phyloP scores from a whole-genome alignment of 352 stramenopile species.

The Phytopythium helicoides region DNA sequence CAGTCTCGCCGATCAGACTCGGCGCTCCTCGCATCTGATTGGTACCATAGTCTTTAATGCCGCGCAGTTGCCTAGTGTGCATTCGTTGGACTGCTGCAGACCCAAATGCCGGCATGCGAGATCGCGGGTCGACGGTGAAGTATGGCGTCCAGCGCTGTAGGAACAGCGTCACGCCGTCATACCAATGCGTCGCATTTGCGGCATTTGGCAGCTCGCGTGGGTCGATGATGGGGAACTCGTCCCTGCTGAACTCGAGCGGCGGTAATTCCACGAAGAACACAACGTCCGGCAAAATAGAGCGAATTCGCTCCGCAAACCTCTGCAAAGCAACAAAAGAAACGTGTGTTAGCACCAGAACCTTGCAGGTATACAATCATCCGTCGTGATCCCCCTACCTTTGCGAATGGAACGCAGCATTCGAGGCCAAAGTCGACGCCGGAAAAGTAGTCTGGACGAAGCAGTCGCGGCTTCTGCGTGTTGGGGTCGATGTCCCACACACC shows the following conservation, averaged over 20 bases:
- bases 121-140: conserved; percentile 72
- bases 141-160: conserved; percentile 61
- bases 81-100: conserved; percentile 45
- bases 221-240: conserved; percentile 69
- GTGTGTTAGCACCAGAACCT: background rate
- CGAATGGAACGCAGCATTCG: conserved; percentile 86
- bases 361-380: no score
- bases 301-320: conserved; percentile 57
- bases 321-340: conserved; percentile 13
- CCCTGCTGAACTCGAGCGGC: conserved; percentile 66
- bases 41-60: conserved; percentile 53
- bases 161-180: conserved; percentile 90
- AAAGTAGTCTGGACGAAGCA: conserved; percentile 75
- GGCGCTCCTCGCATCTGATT: conserved; percentile 59
- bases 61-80: conserved; percentile 54
- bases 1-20: conserved; percentile 68
- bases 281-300: conserved; percentile 44
- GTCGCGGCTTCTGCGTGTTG: conserved; percentile 26
- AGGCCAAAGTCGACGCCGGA: conserved; percentile 59
- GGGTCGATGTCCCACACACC: conserved; percentile 72
- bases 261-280: conserved; percentile 84
- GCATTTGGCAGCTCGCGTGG: conserved; percentile 49
- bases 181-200: conserved; percentile 90
- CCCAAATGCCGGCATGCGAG: conserved; percentile 67
- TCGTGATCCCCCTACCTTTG: no score